Evolutionary conservation across 768 basidiomycete genomes (phyloP), one percentile per base, ranked within the genome.

Genomic region (Trametes cingulata): DNA sequence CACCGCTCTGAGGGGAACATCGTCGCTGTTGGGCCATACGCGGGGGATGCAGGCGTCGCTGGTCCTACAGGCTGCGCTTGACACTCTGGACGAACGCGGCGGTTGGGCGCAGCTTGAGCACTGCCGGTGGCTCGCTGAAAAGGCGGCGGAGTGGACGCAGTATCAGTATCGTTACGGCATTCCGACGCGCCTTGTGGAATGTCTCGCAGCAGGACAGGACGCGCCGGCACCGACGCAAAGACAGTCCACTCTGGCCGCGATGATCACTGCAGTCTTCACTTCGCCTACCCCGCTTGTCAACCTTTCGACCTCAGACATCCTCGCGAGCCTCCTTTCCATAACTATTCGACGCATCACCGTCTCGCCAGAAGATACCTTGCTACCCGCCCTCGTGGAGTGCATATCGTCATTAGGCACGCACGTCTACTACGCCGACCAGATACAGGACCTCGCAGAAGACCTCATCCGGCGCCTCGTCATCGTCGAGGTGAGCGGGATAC

Each of bases 361-460:
- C 33, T 80, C 87, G 58, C 76, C 82, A 1, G 75, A 83, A 12
- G 93, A 95, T 65, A 60, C 78, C 7, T 77, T 93, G 10, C 75
- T 98, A 12, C 80, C 85, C 0, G 72, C 81, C 8, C 71, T 95
- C 52, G 88, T 95, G 8, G 80, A 85, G 55, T 89, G 90, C 68
- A 88, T 95, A 42, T 79, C 89, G 2, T 91, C 94, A 0, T 78
- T 98, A 12, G 93, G 93, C 36, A 86, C 89, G 12, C 94, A 96
- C 68, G 86, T 96, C 54, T 95, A 97, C 76, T 98, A 98, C 69
- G 90, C 93, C 39, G 95, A 97, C 72, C 95, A 98, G 74, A 93
- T 95, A 50, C 92, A 93, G 68, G 95, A 97, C 69, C 84, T 97
- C 43, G 85, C 92, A 1, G 87, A 85, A 56, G 95, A 95, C 72